Conservation (phyloP, 805 yeast genomes). For the Candida insectalens region DNA sequence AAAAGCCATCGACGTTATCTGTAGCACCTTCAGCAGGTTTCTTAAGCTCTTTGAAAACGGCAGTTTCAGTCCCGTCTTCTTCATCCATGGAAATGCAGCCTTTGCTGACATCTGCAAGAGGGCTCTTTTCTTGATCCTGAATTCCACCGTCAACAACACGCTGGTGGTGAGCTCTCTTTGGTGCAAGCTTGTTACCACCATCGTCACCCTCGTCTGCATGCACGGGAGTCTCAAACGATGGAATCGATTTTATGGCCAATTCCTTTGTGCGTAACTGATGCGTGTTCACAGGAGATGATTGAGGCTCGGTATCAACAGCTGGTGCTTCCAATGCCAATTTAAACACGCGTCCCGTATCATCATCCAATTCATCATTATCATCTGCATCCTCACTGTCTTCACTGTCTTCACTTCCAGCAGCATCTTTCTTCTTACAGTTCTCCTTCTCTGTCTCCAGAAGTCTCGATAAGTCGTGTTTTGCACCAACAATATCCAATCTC, state of each 20-base stretch:
- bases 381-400: not conserved
- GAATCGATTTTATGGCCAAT: not conserved
- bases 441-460: conserved; percentile 13
- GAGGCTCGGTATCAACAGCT: not conserved
- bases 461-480: conserved; percentile 17
- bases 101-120: conserved; percentile 23
- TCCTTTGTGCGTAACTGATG: too few species aligned
- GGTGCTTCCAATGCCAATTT: not conserved
- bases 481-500: conserved; percentile 11
- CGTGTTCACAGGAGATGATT: conserved; percentile 4
- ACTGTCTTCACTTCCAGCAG: not conserved
- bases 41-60: conserved; percentile 2
- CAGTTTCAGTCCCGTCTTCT: conserved; percentile 11
- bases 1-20: not conserved
- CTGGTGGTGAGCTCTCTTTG: conserved; percentile 2
- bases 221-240: conserved; percentile 2
- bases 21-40: not conserved
- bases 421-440: conserved; percentile 1
- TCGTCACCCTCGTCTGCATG: not conserved
- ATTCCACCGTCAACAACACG: conserved; percentile 1
- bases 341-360: not conserved
- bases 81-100: conserved; percentile 15
- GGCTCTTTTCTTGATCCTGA: conserved; percentile 14
- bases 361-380: conserved; percentile 1
- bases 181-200: not conserved